Conservation (phyloP, 1,139 yeast genomes). For the Meyerozyma smithsonii region DNA sequence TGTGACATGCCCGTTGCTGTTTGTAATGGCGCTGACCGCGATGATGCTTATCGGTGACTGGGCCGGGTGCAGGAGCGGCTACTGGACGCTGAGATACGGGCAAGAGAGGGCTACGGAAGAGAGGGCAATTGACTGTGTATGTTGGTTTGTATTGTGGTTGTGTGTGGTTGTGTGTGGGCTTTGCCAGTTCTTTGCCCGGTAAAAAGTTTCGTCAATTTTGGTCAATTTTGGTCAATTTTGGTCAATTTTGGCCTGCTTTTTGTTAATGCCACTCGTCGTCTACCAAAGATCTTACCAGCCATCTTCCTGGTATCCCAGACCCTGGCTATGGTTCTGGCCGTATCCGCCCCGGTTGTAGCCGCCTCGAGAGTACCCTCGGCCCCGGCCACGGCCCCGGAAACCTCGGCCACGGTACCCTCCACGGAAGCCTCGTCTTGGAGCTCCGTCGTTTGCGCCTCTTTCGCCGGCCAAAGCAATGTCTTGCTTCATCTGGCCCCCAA, state of each 20-base stretch:
- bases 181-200: too few species aligned
- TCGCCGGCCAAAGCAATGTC: conserved; percentile 17
- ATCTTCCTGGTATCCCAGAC: background rate
- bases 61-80: too few species aligned
- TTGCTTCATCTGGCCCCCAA: conserved; percentile 74
- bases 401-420: conserved; percentile 17
- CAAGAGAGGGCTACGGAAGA: background rate
- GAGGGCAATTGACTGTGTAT: too few species aligned
- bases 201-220: too few species aligned
- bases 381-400: conserved; percentile 13
- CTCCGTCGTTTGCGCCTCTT: conserved; percentile 12
- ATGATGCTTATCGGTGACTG: conserved; percentile 2
- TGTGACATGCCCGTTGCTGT: conserved; percentile 20
- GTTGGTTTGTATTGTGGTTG: too few species aligned
- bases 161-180: too few species aligned
- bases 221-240: too few species aligned
- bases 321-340: conserved; percentile 1
- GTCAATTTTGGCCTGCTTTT: too few species aligned
- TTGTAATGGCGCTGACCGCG: background rate
- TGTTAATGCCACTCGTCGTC: too few species aligned
- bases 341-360: conserved; percentile 24
- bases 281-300: background rate
- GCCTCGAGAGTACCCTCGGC: conserved; percentile 14
- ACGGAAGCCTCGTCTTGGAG: conserved; percentile 12
- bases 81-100: background rate